phyloP scores from a whole-genome alignment of 2,329 filamentous ascomycete species.

The Fusarium haematococcum region DNA sequence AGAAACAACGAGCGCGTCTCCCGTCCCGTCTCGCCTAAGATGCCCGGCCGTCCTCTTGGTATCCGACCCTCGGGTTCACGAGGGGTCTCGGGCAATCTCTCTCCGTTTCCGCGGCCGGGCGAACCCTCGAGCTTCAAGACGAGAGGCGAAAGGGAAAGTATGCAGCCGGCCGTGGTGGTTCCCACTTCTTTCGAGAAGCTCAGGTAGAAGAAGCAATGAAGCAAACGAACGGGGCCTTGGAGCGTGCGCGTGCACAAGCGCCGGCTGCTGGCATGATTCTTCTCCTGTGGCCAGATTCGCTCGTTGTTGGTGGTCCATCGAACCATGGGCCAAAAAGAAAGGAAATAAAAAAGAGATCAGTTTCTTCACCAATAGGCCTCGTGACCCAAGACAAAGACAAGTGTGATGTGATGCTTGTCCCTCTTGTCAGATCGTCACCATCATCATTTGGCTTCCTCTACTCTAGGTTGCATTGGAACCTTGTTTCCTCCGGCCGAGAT shows the following conservation, averaged over 20 bases:
- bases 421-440: not conserved
- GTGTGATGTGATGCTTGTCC: not conserved
- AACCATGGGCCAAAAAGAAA: slow-evolving; percentile 22
- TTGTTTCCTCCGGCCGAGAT: slow-evolving; percentile 9
- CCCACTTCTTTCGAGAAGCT: slow-evolving; percentile 43
- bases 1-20: slow-evolving; percentile 2
- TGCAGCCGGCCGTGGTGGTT: not conserved
- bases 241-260: slow-evolving; percentile 13
- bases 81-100: not conserved
- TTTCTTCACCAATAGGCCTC: not conserved
- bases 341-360: not conserved
- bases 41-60: slow-evolving; percentile 6
- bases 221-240: slow-evolving; percentile 5
- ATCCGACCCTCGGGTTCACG: slow-evolving; percentile 1
- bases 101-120: not conserved
- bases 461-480: slow-evolving; percentile 4
- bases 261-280: slow-evolving; percentile 24
- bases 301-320: slow-evolving; percentile 18
- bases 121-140: not conserved
- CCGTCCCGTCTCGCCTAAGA: slow-evolving; percentile 24
- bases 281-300: slow-evolving; percentile 12
- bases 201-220: slow-evolving; percentile 29
- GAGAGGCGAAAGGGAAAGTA: not conserved
- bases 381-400: not conserved
- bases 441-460: not conserved